These are phyloP conservation scores for Suillus americanus DNA, from an alignment of 768 basidiomycete genomes.

Conservation along the genomic window DNA sequence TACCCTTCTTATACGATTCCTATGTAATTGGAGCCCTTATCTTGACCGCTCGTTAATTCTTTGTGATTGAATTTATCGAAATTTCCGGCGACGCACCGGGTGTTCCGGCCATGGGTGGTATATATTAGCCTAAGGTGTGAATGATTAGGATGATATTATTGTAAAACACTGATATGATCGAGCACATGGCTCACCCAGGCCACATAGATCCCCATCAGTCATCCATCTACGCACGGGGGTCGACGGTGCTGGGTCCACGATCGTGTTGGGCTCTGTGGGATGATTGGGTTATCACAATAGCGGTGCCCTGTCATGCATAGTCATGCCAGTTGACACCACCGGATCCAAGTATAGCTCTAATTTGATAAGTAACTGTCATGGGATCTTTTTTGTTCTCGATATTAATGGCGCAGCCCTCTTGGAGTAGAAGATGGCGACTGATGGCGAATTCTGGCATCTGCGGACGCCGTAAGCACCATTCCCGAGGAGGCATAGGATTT, in stretches of 20 bases:
- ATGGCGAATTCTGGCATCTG: not conserved
- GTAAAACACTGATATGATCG: not conserved
- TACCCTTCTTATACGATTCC: conserved; percentile 20
- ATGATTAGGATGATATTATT: not conserved
- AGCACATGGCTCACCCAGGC: not conserved
- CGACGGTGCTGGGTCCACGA: not conserved
- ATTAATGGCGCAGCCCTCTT: not conserved
- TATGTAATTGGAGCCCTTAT: conserved; percentile 20
- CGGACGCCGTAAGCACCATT: conserved; percentile 1
- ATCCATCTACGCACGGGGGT: not conserved
- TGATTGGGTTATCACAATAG: not conserved
- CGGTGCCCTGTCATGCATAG: not conserved
- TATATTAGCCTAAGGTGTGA: not conserved
- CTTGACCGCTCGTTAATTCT: conserved; percentile 12
- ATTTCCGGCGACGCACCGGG: not conserved
- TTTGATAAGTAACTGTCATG: not conserved
- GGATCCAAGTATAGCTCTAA: not conserved
- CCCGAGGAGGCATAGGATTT: not conserved
- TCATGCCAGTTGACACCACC: not conserved
- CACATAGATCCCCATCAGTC: not conserved
- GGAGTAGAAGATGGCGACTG: not conserved
- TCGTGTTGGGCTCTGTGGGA: not conserved
- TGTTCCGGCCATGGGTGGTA: not conserved
- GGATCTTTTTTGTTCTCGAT: not conserved
- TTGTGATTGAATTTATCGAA: not conserved